A percentile compares a stretch with the other conserved stretches of the same genome.
These are phyloP conservation scores for Jackrogersella minutella DNA, from an alignment of 495 filamentous ascomycete genomes.

Conservation along the genomic window DNA sequence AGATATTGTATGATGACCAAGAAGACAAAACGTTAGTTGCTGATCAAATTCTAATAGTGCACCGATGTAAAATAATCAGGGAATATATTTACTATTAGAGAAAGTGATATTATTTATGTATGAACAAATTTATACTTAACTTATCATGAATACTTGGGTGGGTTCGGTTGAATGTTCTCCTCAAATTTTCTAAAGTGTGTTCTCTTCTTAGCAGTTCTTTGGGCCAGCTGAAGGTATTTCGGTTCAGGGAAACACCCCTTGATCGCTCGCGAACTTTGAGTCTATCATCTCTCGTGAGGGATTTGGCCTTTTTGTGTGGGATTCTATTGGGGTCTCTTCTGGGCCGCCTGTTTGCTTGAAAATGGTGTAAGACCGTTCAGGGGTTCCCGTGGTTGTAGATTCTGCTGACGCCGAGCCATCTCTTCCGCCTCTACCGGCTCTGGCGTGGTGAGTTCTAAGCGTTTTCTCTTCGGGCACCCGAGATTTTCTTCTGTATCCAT, in stretches of 20 bases:
- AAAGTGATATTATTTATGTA: too few species aligned
- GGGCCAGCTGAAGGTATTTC: neutral
- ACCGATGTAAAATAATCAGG: too few species aligned
- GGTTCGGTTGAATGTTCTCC: neutral
- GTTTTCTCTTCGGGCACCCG: neutral
- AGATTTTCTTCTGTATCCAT: neutral
- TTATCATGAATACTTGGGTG: too few species aligned
- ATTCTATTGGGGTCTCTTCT: neutral
- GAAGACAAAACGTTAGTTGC: too few species aligned
- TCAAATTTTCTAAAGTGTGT: neutral
- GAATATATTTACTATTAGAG: too few species aligned
- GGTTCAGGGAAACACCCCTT: neutral
- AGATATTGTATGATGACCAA: too few species aligned
- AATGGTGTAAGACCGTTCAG: neutral
- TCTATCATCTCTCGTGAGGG: neutral
- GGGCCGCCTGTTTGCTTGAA: neutral
- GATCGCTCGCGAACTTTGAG: neutral
- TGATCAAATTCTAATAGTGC: too few species aligned
- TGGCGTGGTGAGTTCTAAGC: neutral
- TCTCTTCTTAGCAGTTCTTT: neutral
- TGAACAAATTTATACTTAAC: too few species aligned
- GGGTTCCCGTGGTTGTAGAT: neutral
- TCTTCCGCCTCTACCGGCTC: neutral
- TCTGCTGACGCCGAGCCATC: conserved; percentile 1
- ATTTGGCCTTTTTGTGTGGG: neutral